phyloP scores from a whole-genome alignment of 805 yeast species.

The Kuraishia capsulata region DNA sequence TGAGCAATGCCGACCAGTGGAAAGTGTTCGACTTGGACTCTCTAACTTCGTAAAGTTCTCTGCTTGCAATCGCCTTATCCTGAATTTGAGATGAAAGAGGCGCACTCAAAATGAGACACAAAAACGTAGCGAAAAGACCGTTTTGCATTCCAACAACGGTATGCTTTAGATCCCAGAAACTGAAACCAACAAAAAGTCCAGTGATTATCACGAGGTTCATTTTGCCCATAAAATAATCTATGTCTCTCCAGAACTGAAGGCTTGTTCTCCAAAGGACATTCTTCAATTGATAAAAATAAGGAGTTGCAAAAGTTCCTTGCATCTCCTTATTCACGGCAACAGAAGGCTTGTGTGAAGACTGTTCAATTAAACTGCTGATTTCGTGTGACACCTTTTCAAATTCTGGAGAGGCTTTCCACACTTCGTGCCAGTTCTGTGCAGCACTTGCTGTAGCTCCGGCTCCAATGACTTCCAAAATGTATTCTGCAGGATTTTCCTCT shows the following conservation, averaged over 20 bases:
- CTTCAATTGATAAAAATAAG: constrained; percentile 33
- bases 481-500: constrained; percentile 68
- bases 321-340: constrained; percentile 6
- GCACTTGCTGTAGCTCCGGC: constrained; percentile 70
- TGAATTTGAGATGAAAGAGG: constrained; percentile 54
- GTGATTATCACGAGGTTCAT: constrained; percentile 32
- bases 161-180: constrained; percentile 48
- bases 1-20: constrained; percentile 55
- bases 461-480: constrained; percentile 65
- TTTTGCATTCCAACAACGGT: constrained; percentile 45
- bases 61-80: constrained; percentile 38
- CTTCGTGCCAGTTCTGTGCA: constrained; percentile 50
- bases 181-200: constrained; percentile 64
- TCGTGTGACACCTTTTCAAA: constrained; percentile 16
- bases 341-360: constrained; percentile 10
- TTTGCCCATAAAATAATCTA: constrained; percentile 55
- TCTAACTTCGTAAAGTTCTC: constrained; percentile 61
- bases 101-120: constrained; percentile 44
- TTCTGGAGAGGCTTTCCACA: constrained; percentile 39
- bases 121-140: constrained; percentile 49
- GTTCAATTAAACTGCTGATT: constrained; percentile 16
- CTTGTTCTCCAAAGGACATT: constrained; percentile 32
- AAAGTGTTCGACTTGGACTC: constrained; percentile 67
- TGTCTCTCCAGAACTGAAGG: constrained; percentile 49
- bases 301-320: constrained; percentile 23